Evolutionary conservation across 306 rosid genomes (phyloP).

Genomic region (Dalbergia cochinchinensis): DNA sequence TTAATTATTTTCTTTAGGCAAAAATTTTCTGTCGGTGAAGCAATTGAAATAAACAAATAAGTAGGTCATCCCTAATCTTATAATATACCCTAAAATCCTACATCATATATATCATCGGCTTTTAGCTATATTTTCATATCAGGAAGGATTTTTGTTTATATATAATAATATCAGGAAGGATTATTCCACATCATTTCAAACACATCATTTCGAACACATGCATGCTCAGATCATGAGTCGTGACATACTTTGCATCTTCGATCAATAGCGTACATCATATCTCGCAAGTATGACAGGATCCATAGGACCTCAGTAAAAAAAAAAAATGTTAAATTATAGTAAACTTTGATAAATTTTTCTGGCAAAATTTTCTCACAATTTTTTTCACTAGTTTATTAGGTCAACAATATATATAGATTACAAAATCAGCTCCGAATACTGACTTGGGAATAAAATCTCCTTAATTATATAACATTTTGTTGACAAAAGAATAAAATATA

Average conservation of each 20-base stretch:
- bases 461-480: too few relatives aligned
- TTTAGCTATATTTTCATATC: background rate
- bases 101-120: background rate
- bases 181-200: slow-evolving; percentile 1
- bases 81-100: background rate
- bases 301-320: background rate
- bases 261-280: background rate
- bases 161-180: background rate
- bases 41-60: background rate
- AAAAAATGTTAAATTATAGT: background rate
- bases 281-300: background rate
- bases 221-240: background rate
- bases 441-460: too few relatives aligned
- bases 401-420: too few relatives aligned
- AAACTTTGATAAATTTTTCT: too few relatives aligned
- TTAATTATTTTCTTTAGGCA: background rate
- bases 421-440: too few relatives aligned
- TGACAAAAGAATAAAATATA: too few relatives aligned
- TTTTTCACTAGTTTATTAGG: too few relatives aligned
- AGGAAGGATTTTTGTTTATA: background rate
- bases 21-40: background rate
- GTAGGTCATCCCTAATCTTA: background rate
- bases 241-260: slow-evolving; percentile 12
- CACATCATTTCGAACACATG: background rate
- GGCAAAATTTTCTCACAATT: too few relatives aligned